phyloP scores from a whole-genome alignment of 306 rosid species.

The Malus asiatica region DNA sequence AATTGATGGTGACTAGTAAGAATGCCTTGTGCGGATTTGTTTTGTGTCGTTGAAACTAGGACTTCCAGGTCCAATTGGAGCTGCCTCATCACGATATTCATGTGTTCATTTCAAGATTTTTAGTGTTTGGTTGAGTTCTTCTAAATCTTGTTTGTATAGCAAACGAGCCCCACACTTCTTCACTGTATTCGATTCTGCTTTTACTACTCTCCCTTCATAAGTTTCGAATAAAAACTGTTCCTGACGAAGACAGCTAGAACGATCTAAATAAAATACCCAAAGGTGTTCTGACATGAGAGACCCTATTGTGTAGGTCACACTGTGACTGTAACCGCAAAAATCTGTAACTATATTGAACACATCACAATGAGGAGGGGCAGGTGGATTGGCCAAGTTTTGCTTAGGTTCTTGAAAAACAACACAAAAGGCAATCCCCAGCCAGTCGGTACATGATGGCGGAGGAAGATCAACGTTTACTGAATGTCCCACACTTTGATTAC shows the following conservation, averaged over 20 bases:
- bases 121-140: neutral
- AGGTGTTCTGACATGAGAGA: neutral
- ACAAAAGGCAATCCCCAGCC: neutral
- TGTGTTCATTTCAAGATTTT: neutral
- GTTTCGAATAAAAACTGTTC: neutral
- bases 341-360: no score
- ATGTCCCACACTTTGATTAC: no score
- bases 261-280: neutral
- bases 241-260: no score
- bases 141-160: neutral
- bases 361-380: neutral
- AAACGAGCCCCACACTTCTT: neutral
- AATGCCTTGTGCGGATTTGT: no score
- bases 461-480: neutral
- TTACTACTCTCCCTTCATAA: accelerated
- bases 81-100: neutral
- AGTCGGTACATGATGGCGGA: neutral
- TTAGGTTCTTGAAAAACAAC: neutral
- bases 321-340: no score
- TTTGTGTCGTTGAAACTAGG: no score
- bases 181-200: neutral
- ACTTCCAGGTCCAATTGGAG: no score
- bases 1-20: no score
- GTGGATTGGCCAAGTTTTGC: neutral
- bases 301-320: no score